phyloP scores from a whole-genome alignment of 2,329 filamentous ascomycete species.

The Trichoderma harzianum region DNA sequence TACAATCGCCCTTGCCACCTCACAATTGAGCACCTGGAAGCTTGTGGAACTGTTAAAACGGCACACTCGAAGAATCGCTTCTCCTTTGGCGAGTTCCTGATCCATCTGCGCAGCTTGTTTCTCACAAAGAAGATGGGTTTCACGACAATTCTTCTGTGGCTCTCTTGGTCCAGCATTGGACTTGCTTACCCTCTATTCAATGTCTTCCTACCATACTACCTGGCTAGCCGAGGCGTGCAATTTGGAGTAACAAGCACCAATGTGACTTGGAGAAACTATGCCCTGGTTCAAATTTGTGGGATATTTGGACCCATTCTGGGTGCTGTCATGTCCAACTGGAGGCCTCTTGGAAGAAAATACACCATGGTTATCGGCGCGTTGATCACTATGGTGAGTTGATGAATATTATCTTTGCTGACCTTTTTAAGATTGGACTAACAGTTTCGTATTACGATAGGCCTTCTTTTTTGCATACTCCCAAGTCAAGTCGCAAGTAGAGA shows the following conservation, averaged over 20 bases:
- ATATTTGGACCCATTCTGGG: constrained; percentile 64
- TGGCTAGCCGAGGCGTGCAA: constrained; percentile 18
- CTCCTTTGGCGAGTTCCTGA: constrained; percentile 27
- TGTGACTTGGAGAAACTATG: constrained; percentile 63
- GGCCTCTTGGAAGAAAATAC: constrained; percentile 55
- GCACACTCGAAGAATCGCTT: constrained; percentile 28
- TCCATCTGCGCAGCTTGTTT: constrained; percentile 61
- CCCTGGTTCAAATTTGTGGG: constrained; percentile 59
- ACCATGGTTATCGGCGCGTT: constrained; percentile 41
- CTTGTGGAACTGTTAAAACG: constrained; percentile 34
- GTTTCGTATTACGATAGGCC: constrained; percentile 15
- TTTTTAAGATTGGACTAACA: background rate
- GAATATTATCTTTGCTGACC: background rate
- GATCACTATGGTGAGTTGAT: constrained; percentile 29
- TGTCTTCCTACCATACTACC: constrained; percentile 55
- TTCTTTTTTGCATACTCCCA: constrained; percentile 42
- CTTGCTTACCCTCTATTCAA: constrained; percentile 68
- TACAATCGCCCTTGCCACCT: constrained; percentile 41
- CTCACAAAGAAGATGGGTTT: constrained; percentile 53
- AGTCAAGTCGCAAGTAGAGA: constrained; percentile 29
- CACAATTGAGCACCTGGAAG: constrained; percentile 38
- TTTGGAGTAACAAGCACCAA: constrained; percentile 55
- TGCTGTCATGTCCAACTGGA: constrained; percentile 58
- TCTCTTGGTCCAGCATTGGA: constrained; percentile 63
- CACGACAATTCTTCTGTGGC: constrained; percentile 59